These are phyloP conservation scores for Ustilago bromivora DNA, from an alignment of 1,284 basidiomycete genomes.

Conservation along the genomic window DNA sequence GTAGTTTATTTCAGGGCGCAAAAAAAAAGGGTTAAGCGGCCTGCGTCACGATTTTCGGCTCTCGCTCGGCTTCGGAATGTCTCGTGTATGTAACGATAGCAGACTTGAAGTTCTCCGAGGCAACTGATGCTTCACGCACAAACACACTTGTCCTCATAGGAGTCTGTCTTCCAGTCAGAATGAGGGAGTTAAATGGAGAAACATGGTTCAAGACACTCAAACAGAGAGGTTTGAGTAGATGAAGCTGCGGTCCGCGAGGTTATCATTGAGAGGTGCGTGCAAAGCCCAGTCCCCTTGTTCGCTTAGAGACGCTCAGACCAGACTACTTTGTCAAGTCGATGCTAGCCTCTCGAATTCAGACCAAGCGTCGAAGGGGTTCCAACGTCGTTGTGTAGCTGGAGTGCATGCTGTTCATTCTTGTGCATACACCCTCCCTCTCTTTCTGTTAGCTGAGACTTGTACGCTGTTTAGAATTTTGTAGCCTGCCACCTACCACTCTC, in stretches of 20 bases:
- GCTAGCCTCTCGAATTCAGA: neutral
- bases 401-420: neutral
- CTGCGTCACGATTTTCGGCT: conserved; percentile 1
- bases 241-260: neutral
- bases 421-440: neutral
- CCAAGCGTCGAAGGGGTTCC: neutral
- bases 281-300: neutral
- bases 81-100: neutral
- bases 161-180: neutral
- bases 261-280: neutral
- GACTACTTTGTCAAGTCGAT: neutral
- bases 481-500: neutral
- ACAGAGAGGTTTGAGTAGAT: neutral
- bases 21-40: neutral
- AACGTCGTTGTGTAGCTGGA: neutral
- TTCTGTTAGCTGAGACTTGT: neutral
- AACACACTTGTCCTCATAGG: neutral
- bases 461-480: neutral
- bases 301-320: neutral
- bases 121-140: conserved; percentile 3
- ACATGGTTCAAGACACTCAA: neutral
- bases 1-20: neutral
- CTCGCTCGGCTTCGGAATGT: conserved; percentile 5
- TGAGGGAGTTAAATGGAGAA: neutral
- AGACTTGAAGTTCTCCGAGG: neutral